These are phyloP conservation scores for Colletotrichum godetiae DNA, from an alignment of 2,329 filamentous ascomycete species.

Conservation along the genomic window DNA sequence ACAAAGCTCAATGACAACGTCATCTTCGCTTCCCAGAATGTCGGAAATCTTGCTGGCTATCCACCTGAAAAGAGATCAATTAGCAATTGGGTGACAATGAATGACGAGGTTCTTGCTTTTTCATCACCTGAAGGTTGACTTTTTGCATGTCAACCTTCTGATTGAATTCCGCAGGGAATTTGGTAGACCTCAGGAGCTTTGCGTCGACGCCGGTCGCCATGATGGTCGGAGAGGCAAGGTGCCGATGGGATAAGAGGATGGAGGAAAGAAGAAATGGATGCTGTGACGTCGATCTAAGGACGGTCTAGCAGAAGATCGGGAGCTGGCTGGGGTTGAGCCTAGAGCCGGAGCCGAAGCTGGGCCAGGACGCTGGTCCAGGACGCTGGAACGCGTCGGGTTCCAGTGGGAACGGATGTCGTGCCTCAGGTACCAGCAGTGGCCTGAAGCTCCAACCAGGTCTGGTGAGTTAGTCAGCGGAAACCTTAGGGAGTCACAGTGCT, in stretches of 20 bases:
- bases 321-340: neutral
- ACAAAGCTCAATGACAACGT: slow-evolving; percentile 91
- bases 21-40: slow-evolving; percentile 92
- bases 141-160: slow-evolving; percentile 98
- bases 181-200: slow-evolving; percentile 90
- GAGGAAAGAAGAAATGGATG: neutral
- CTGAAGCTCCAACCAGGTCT: neutral
- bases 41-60: slow-evolving; percentile 89
- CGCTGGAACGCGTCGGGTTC: slow-evolving; percentile 9
- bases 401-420: neutral
- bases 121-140: slow-evolving; percentile 97
- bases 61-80: slow-evolving; percentile 73
- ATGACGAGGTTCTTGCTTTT: slow-evolving; percentile 72
- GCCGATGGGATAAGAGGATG: slow-evolving; percentile 21
- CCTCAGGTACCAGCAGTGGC: slow-evolving; percentile 3
- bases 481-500: too few species aligned
- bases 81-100: slow-evolving; percentile 10
- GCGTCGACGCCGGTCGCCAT: slow-evolving; percentile 90
- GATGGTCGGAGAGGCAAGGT: slow-evolving; percentile 38
- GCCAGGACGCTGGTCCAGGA: neutral
- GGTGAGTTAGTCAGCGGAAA: neutral
- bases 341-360: neutral
- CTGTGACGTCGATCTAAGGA: slow-evolving; percentile 16
- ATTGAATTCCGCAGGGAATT: slow-evolving; percentile 93
- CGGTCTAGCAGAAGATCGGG: neutral